Base-by-base conservation (phyloP, 1,139 yeast genomes). In the Geotrichum armillariae region DNA sequence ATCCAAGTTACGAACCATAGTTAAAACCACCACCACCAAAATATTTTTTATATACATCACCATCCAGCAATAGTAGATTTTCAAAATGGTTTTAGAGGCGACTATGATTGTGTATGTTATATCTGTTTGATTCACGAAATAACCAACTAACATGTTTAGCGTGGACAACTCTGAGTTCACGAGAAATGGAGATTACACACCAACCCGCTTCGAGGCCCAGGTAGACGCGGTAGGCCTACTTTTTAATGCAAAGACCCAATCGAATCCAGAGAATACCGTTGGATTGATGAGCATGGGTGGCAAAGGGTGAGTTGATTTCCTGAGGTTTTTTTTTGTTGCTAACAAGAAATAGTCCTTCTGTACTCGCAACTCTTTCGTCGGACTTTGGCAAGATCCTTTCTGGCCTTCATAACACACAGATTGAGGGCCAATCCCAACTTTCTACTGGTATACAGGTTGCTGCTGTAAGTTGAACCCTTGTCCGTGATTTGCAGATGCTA, bases 121-220 rank as follows among this genome's bases (percentile, higher is more conserved):
- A n/a, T n/a, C n/a, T n/a, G n/a, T n/a, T n/a, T n/a, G n/a, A n/a
- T n/a, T n/a, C n/a, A n/a, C n/a, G n/a, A n/a, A n/a, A n/a, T n/a
- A n/a, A n/a, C n/a, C n/a, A n/a, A n/a, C n/a, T n/a, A n/a, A n/a
- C 16, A 38, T 43, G 36, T 40, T 8, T 47, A 69, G 72, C 62
- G 80, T 93, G 64, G 99, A 94, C 73, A 91, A 90, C 76, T 89
- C 97, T 53, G 99, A 94, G 72, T 93, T 78, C 69, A 87, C 91
- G 81, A 79, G 99, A 64, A 93, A 93, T 66, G 99, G 98, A 37
- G 99, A 94, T 68, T 94, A 84, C 65, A 77, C 89, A 43, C 83
- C 95, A 25, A 84, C 94, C 21, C 79, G 99, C 63, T 91, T 85
- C 66, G 95, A 86, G 55, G 97, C 99, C 1, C 97, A 94, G 69